Evolutionary conservation across 805 yeast species (phyloP).

Genomic region (Saturnispora silvae): DNA sequence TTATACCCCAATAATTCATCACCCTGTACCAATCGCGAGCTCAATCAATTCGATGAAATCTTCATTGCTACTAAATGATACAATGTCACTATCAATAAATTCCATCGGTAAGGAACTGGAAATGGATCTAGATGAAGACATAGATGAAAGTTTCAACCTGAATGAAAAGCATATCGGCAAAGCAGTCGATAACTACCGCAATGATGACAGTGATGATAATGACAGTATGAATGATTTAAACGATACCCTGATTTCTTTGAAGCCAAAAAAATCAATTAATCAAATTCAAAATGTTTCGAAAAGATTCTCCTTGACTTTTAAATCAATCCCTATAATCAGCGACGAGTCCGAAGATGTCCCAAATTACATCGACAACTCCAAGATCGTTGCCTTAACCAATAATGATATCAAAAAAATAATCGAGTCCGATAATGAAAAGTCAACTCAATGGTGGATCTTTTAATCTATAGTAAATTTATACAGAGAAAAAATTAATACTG

Average conservation of each 20-base stretch:
- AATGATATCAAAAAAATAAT: conserved; percentile 3
- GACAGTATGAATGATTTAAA: conserved; percentile 1
- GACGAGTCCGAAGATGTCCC: too few relatives aligned
- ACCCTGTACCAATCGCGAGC: conserved; percentile 7
- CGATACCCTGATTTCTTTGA: not conserved
- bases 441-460: too few relatives aligned
- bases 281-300: conserved; percentile 1
- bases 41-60: conserved; percentile 7
- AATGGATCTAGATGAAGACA: conserved; percentile 5
- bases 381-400: conserved; percentile 6
- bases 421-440: not conserved
- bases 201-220: not conserved
- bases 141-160: not conserved
- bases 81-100: conserved; percentile 1
- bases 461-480: not conserved
- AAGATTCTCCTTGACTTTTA: conserved; percentile 17
- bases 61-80: conserved; percentile 7
- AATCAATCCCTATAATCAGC: conserved; percentile 13
- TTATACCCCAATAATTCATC: conserved; percentile 6
- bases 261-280: not conserved
- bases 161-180: not conserved
- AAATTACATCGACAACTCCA: too few relatives aligned
- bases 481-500: not conserved
- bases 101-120: conserved; percentile 7
- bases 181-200: not conserved